A percentile compares a stretch with the other conserved stretches of the same genome.
Conservation (phyloP, 1,284 basidiomycete species). For the Tausonia pullulans region DNA sequence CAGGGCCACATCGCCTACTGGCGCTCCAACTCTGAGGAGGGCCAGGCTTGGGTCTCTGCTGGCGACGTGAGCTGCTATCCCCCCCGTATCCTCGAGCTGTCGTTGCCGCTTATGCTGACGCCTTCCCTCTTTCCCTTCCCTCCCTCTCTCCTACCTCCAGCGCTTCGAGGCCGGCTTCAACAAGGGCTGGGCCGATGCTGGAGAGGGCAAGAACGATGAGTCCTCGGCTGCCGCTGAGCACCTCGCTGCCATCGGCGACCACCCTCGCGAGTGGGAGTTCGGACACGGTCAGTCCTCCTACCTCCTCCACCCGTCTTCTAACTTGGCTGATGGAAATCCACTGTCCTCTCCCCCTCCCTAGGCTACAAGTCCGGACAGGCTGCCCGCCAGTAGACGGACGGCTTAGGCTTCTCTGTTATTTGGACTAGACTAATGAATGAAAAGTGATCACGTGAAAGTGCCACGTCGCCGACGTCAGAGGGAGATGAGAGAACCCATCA, state of each 20-base stretch:
- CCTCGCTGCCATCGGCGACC: background rate
- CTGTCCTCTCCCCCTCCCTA: background rate
- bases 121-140: no score
- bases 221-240: background rate
- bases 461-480: no score
- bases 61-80: background rate
- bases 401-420: background rate
- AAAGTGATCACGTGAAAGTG: background rate
- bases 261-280: slow-evolving; percentile 9
- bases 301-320: background rate
- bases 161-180: slow-evolving; percentile 11
- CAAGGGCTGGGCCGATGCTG: slow-evolving; percentile 11
- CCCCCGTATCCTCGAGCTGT: background rate
- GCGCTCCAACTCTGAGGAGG: slow-evolving; percentile 7
- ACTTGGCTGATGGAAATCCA: background rate
- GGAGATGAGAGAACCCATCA: no score
- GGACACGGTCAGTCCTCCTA: background rate
- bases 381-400: slow-evolving; percentile 1
- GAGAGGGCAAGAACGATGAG: slow-evolving; percentile 8
- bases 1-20: slow-evolving; percentile 6
- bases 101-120: no score
- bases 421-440: background rate
- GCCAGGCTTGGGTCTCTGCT: slow-evolving; percentile 1
- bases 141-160: background rate
- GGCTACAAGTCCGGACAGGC: slow-evolving; percentile 9